Conservation (phyloP, 2,329 filamentous ascomycete species). For the Onygenales sp. region DNA sequence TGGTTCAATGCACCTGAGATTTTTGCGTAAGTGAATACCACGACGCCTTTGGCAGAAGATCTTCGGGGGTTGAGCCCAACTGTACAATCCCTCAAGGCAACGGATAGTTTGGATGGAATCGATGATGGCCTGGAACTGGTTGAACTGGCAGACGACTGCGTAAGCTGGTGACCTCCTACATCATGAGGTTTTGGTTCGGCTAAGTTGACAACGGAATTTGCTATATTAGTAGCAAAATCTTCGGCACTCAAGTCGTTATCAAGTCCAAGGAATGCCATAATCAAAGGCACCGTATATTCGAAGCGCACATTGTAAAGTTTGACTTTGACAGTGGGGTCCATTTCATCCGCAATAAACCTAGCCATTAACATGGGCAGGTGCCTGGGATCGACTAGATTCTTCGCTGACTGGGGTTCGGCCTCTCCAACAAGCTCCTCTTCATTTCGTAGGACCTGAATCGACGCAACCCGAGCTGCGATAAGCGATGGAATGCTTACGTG, state of each 20-base stretch:
- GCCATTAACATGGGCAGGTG: conserved; percentile 64
- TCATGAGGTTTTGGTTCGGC: conserved; percentile 44
- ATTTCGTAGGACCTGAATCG: conserved; percentile 55
- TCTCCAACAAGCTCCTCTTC: conserved; percentile 63
- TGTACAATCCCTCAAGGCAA: conserved; percentile 73
- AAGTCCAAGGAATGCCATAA: conserved; percentile 70
- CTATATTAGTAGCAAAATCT: conserved; percentile 65
- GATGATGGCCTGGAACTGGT: conserved; percentile 16
- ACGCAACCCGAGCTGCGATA: conserved; percentile 64
- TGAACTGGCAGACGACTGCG: conserved; percentile 11
- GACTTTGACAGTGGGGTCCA: conserved; percentile 81
- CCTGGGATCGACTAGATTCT: conserved; percentile 9
- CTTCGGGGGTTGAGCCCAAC: conserved; percentile 76
- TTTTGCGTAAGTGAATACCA: conserved; percentile 70
- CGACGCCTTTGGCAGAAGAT: conserved; percentile 62
- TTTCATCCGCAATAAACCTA: conserved; percentile 84
- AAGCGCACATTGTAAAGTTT: conserved; percentile 74
- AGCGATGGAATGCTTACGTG: conserved; percentile 81
- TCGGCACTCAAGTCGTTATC: conserved; percentile 57
- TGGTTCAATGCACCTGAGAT: conserved; percentile 59
- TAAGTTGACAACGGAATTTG: conserved; percentile 69
- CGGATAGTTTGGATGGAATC: conserved; percentile 43
- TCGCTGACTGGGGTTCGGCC: conserved; percentile 27
- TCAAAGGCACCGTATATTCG: conserved; percentile 80
- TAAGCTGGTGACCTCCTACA: conserved; percentile 6